Base-by-base conservation (phyloP, 768 basidiomycete species). In the Sporobolomyces roseus region DNA sequence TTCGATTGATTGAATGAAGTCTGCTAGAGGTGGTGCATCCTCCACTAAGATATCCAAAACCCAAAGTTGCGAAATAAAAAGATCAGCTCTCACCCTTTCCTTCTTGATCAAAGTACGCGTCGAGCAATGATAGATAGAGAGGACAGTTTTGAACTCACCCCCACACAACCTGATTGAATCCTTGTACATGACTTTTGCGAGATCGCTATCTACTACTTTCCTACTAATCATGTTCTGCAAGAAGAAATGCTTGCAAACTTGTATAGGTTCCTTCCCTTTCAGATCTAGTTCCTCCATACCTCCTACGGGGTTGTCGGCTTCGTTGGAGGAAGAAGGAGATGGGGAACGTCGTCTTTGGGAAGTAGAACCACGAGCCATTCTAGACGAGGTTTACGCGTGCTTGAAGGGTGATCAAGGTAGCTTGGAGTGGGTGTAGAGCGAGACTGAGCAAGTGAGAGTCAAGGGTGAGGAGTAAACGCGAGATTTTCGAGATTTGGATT, bases 201-300 rank as follows among this genome's bases (percentile, higher is more conserved):
- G 82, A 27, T 82, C 82, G 53, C 81, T 81, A n/a, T 89, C 85
- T 7, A 92, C 77, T 13, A 85, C 78, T 21, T 86, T 83, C 23
- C 90, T 83, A 27, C 89, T 89, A 30, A 92, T 79, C 27, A 91
- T 79, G 0, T 88, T 85, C 70, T 93, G 91, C 25, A 92, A 83
- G 73, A 89, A 92, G 52, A 93, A n/a, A 53, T 72, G 66, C 33
- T 51, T 27, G 48, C 63, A 64, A 29, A 66, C 83, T 43, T 85
- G 63, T 27, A 59, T 32, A 5, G 74, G 70, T 43, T 75, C 60
- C 5, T 23, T 17, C 23, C 67, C 52, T 19, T 61, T 35, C 25
- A 66, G 35, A 0, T 38, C 68, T 41, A 69, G 27, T 17, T 69
- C 58, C 13, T 41, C 35, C 38, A 2, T 33, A 46, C 53, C 32